Evolutionary conservation across 2,329 filamentous ascomycete species (phyloP).

Genomic region (Penicillium glabrum): DNA sequence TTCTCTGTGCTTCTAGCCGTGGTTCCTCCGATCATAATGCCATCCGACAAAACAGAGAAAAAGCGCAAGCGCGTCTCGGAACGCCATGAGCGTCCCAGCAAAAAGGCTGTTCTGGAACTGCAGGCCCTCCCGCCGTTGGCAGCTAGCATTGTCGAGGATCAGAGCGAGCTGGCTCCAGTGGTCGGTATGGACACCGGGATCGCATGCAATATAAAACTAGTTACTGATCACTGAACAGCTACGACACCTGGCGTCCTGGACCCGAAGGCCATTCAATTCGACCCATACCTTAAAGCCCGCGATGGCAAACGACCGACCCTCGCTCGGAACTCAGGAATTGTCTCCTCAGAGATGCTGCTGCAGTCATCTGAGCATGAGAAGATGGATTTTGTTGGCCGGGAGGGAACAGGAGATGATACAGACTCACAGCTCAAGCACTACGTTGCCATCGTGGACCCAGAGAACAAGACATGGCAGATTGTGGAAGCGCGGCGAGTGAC

Average conservation of each 20-base stretch:
- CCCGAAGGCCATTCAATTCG: conserved; percentile 31
- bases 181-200: conserved; percentile 42
- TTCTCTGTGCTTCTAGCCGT: background rate
- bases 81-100: conserved; percentile 46
- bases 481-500: conserved; percentile 56
- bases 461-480: conserved; percentile 53
- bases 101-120: conserved; percentile 46
- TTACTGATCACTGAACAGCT: conserved; percentile 21
- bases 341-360: conserved; percentile 54
- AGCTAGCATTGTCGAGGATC: conserved; percentile 49
- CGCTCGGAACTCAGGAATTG: conserved; percentile 37
- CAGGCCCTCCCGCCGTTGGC: conserved; percentile 41
- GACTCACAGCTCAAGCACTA: conserved; percentile 60
- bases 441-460: conserved; percentile 59
- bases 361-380: conserved; percentile 62
- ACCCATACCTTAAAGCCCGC: conserved; percentile 53
- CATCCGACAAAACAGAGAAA: conserved; percentile 41
- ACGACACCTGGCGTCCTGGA: conserved; percentile 36
- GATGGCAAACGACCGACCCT: conserved; percentile 34
- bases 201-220: background rate
- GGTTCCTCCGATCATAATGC: conserved; percentile 26
- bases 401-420: conserved; percentile 48
- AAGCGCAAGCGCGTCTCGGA: conserved; percentile 53
- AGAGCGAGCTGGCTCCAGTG: conserved; percentile 49
- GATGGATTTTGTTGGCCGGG: conserved; percentile 59